Percentiles rank a stretch among this genome's conserved stretches.
Conservation (phyloP, 257 asterid genomes). For the Salvia splendens region DNA sequence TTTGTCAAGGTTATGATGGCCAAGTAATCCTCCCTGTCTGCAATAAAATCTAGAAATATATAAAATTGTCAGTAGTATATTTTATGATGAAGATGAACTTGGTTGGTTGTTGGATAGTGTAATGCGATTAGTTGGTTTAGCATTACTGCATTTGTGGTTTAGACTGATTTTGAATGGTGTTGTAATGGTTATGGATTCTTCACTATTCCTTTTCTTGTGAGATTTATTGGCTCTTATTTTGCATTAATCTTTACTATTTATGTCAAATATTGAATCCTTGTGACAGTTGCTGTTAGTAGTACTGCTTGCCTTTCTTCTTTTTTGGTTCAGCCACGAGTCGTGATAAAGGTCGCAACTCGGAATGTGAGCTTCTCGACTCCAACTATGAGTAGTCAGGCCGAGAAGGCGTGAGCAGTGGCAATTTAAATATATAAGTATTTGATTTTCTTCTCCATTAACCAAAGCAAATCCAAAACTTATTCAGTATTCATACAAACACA, state of each 20-base stretch:
- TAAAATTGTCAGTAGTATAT: constrained; percentile 16
- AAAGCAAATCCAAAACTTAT: neutral
- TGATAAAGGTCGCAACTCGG: neutral
- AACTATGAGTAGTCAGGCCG: too few relatives aligned
- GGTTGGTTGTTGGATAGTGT: constrained; percentile 27
- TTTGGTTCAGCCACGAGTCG: neutral
- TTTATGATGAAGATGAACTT: constrained; percentile 20
- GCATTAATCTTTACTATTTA: constrained; percentile 20
- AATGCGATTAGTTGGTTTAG: constrained; percentile 29
- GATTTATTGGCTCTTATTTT: constrained; percentile 24
- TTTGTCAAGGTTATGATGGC: constrained; percentile 72
- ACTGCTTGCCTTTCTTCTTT: neutral
- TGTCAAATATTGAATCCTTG: constrained; percentile 13
- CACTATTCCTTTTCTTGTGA: constrained; percentile 23
- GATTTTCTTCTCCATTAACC: neutral
- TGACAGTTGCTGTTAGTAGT: neutral
- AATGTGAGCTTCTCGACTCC: neutral
- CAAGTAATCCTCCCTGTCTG: constrained; percentile 40
- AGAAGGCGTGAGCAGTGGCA: too few relatives aligned
- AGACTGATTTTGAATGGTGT: constrained; percentile 35
- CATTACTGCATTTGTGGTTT: constrained; percentile 34
- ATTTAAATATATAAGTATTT: neutral
- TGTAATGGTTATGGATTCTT: constrained; percentile 42
- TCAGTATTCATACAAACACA: neutral
- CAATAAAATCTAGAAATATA: constrained; percentile 28